phyloP scores from a whole-genome alignment of 2,329 filamentous ascomycete genomes.

The Pleurostoma richardsiae region DNA sequence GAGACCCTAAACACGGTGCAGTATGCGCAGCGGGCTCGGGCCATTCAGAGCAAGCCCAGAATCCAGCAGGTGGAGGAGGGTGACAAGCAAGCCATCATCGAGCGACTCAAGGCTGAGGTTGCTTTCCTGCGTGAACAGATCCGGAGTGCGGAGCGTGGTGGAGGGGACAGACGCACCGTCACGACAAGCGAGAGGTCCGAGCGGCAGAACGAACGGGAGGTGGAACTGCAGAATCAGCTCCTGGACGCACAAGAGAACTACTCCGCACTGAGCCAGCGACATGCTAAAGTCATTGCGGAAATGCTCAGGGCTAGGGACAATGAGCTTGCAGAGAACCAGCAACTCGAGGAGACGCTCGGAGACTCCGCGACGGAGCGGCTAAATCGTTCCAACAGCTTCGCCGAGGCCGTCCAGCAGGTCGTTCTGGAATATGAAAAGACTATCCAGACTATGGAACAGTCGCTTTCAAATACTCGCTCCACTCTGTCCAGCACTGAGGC shows the following conservation, averaged over 20 bases:
- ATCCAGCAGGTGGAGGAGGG: conserved; percentile 92
- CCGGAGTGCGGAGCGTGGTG: conserved; percentile 69
- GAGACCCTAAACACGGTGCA: conserved; percentile 97
- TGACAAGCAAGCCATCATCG: conserved; percentile 91
- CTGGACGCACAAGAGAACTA: conserved; percentile 95
- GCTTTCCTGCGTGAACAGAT: conserved; percentile 93
- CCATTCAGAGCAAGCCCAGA: conserved; percentile 94
- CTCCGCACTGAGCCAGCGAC: conserved; percentile 80
- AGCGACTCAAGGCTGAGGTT: conserved; percentile 88
- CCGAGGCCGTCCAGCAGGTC: conserved; percentile 91
- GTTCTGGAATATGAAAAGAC: conserved; percentile 98
- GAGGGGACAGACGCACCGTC: conserved; percentile 47
- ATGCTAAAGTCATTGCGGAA: conserved; percentile 92
- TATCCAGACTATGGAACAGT: conserved; percentile 88
- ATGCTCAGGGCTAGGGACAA: conserved; percentile 80
- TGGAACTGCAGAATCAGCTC: conserved; percentile 88
- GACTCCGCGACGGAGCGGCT: conserved; percentile 81
- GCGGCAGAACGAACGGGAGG: conserved; percentile 76
- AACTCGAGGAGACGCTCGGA: conserved; percentile 57
- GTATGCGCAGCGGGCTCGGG: conserved; percentile 91
- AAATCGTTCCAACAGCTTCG: conserved; percentile 93
- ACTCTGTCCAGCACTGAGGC: conserved; percentile 83
- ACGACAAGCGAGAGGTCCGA: conserved; percentile 67
- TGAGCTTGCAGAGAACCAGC: conserved; percentile 54
- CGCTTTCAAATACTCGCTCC: conserved; percentile 79